A percentile compares a stretch with the other conserved stretches of the same genome.
Evolutionary conservation across 306 rosid genomes (phyloP).

Genomic region (Ormosia semicastrata): DNA sequence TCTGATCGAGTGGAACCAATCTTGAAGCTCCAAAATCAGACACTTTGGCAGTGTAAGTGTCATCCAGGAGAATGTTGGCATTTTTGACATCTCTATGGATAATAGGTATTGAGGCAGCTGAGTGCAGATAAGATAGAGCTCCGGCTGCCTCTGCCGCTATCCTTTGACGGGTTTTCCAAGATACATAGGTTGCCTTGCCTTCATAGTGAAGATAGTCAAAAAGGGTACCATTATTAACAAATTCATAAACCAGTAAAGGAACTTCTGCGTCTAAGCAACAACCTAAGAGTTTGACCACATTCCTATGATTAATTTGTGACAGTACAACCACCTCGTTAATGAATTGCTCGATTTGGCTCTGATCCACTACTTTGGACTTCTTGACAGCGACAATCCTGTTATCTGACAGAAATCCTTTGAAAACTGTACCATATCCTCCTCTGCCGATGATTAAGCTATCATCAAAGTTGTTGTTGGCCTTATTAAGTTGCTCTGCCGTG

Average conservation of each 20-base stretch:
- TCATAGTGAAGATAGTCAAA: not conserved
- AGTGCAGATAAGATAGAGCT: not conserved
- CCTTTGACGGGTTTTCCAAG: slow-evolving; percentile 1
- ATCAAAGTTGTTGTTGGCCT: slow-evolving; percentile 40
- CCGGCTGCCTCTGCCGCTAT: not conserved
- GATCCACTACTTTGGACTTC: not conserved
- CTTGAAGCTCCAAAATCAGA: slow-evolving; percentile 6
- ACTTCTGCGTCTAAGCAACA: not conserved
- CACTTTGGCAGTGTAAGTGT: not conserved
- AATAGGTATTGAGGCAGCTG: not conserved
- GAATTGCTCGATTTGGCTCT: slow-evolving; percentile 22
- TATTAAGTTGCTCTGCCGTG: slow-evolving; percentile 11
- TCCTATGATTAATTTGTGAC: slow-evolving; percentile 24
- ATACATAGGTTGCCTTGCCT: not conserved
- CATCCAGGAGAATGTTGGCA: not conserved
- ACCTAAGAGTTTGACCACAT: not conserved
- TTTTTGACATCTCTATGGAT: not conserved
- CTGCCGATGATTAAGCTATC: not conserved
- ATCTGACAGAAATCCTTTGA: not conserved
- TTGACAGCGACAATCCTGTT: not conserved
- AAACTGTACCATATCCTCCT: not conserved
- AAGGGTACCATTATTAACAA: slow-evolving; percentile 23
- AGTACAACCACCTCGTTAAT: slow-evolving; percentile 14
- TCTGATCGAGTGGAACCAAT: slow-evolving; percentile 5
- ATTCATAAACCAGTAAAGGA: not conserved